These are phyloP conservation scores for Candida boidinii DNA, from an alignment of 805 yeast genomes.

Conservation along the genomic window DNA sequence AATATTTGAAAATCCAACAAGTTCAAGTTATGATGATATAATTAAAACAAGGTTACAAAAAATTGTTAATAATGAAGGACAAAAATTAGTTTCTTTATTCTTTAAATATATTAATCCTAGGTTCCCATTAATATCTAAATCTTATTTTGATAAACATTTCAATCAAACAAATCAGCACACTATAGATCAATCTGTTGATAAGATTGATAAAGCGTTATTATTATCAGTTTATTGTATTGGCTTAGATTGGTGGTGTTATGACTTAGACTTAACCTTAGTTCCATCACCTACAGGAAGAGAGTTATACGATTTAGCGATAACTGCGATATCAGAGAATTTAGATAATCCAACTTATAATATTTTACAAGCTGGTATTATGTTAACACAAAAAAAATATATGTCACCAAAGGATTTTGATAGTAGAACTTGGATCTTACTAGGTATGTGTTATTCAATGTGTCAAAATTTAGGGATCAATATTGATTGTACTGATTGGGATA, in stretches of 20 bases:
- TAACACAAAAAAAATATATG: constrained; percentile 4
- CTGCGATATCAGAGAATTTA: constrained; percentile 3
- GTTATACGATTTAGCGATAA: constrained; percentile 4
- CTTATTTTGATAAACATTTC: constrained; percentile 8
- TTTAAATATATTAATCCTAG: constrained; percentile 9
- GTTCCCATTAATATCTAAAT: constrained; percentile 11
- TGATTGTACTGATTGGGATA: constrained; percentile 6
- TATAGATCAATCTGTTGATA: constrained; percentile 8
- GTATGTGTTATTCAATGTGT: constrained; percentile 6
- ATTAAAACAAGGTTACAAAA: too few species aligned
- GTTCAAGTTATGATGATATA: neutral
- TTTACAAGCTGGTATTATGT: constrained; percentile 9
- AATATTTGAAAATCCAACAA: neutral
- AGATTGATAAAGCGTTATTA: constrained; percentile 7
- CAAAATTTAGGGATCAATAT: constrained; percentile 11
- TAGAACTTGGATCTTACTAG: constrained; percentile 5
- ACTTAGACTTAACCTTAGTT: constrained; percentile 6
- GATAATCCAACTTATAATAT: constrained; percentile 10
- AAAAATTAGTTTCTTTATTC: constrained; percentile 7
- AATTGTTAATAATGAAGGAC: neutral
- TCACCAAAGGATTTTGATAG: neutral
- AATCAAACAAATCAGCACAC: too few species aligned
- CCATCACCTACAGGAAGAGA: constrained; percentile 5
- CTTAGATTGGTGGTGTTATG: constrained; percentile 10
- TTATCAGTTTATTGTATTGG: constrained; percentile 8